phyloP scores from a whole-genome alignment of 1,284 basidiomycete genomes.

The Pisolithus thermaeus region DNA sequence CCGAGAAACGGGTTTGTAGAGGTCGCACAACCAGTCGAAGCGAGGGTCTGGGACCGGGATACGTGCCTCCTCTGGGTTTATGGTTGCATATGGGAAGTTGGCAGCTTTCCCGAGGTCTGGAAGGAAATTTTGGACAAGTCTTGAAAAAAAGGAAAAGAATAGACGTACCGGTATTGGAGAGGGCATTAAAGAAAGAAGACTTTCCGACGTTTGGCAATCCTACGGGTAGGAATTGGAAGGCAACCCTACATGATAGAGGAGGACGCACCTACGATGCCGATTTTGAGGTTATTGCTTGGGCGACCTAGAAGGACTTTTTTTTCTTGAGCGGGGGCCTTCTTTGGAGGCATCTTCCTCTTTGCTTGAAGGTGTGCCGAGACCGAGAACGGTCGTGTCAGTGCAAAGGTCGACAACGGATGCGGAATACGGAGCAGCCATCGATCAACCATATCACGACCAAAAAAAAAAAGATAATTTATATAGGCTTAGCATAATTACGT shows the following conservation, averaged over 20 bases:
- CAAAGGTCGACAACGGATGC: slow-evolving; percentile 9
- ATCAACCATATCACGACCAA: slow-evolving; percentile 7
- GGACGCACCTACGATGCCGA: slow-evolving; percentile 90
- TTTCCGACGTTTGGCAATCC: slow-evolving; percentile 94
- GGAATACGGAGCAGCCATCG: slow-evolving; percentile 5
- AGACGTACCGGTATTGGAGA: slow-evolving; percentile 81
- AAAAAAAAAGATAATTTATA: slow-evolving; percentile 1
- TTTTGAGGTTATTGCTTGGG: slow-evolving; percentile 91
- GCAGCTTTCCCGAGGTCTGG: slow-evolving; percentile 93
- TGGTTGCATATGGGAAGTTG: slow-evolving; percentile 98
- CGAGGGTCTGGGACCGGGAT: slow-evolving; percentile 96
- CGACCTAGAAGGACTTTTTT: slow-evolving; percentile 86
- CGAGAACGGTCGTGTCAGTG: slow-evolving; percentile 16
- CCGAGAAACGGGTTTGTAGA: slow-evolving; percentile 86
- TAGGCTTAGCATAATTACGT: slow-evolving; percentile 2
- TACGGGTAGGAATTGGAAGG: slow-evolving; percentile 26
- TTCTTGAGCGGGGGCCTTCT: slow-evolving; percentile 68
- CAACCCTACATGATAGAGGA: slow-evolving; percentile 8
- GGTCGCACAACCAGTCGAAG: slow-evolving; percentile 90
- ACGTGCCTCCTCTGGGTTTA: slow-evolving; percentile 89
- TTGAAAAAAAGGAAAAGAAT: too few relatives aligned
- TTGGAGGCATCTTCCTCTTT: slow-evolving; percentile 79
- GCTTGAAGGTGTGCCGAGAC: slow-evolving; percentile 22
- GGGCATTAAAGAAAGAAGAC: slow-evolving; percentile 91
- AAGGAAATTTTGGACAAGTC: slow-evolving; percentile 7